Base-by-base conservation (phyloP, 495 filamentous ascomycete species). In the Podospora australis region DNA sequence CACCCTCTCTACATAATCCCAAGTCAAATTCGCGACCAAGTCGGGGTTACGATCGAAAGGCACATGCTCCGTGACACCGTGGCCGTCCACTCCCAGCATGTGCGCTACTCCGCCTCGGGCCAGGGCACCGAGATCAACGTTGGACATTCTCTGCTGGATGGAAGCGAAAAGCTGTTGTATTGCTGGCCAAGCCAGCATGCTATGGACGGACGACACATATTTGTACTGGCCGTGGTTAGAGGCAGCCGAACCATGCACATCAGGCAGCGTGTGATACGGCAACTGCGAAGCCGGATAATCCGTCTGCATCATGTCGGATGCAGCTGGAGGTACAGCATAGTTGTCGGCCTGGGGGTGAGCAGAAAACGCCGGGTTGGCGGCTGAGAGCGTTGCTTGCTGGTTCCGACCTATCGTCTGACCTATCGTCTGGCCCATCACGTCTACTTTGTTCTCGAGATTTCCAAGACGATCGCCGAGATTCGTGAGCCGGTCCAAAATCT, bases 111-210 rank as follows among this genome's bases (percentile, higher is more conserved):
- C 74, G 24, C 78, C 73, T 36, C 68, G 58, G 48, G 71, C 62
- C 24, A 70, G 35, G 7, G 42, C 46, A 43, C 66, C 48, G 2
- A 66, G 47, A 50, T 69, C 57, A 13, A 68, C 48, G 34, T 45
- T 47, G 34, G 63, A 61, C 9, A 60, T 35, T 39, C 69, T 66
- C 9, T 48, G 34, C 35, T 57, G 54, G 14, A 57, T 39, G 3
- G 49, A 51, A 20, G 62, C 57, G 20, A 79, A 58, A 1, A 76
- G 59, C 49, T 74, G 70, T 43, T 74, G 70, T 29, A 81, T 63
- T 25, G 68, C 68, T 2, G 79, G 78, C 79, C 79, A 82, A 6
- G 69, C 68, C 34, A 81, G 63, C 62, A 81, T 71, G 58, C 75
- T 75, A 55, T 81, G 77, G 21, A 76, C 72, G 1, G 75, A 71